Evolutionary conservation across 1,284 basidiomycete genomes (phyloP).

Genomic region (Rhodotorula sp.): DNA sequence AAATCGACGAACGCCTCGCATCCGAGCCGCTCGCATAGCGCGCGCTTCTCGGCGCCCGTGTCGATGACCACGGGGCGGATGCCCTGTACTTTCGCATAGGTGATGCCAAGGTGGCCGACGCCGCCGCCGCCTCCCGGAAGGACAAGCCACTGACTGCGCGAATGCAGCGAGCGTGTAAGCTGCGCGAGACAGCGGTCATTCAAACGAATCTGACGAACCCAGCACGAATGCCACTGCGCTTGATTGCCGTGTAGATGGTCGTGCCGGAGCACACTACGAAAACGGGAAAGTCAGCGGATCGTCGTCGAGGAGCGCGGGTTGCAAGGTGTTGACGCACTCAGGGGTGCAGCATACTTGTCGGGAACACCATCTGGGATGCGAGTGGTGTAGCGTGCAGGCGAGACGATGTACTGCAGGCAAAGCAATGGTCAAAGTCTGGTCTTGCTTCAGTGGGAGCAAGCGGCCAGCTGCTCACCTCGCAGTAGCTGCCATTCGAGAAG

Average conservation of each 20-base stretch:
- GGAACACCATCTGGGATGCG: constrained; percentile 25
- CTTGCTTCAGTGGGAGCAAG: neutral
- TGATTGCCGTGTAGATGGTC: constrained; percentile 34
- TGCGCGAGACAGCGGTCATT: neutral
- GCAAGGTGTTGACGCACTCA: neutral
- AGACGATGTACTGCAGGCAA: constrained; percentile 24
- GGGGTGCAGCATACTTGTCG: constrained; percentile 12
- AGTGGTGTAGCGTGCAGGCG: constrained; percentile 21
- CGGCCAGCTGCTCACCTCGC: neutral
- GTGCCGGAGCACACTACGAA: constrained; percentile 29
- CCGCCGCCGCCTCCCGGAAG: constrained; percentile 36
- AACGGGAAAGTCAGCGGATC: too few species aligned
- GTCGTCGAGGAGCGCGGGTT: neutral
- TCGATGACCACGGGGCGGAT: constrained; percentile 35
- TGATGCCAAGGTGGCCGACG: constrained; percentile 21
- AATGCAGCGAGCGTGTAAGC: too few species aligned
- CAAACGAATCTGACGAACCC: neutral
- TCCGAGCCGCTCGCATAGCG: constrained; percentile 24
- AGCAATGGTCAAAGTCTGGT: neutral
- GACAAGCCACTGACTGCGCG: constrained; percentile 30
- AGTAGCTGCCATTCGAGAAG: neutral
- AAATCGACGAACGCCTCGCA: constrained; percentile 36
- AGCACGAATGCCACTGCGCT: constrained; percentile 6
- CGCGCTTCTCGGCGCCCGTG: constrained; percentile 33
- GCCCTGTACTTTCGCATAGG: constrained; percentile 8